A percentile compares a stretch with the other conserved stretches of the same genome.
Evolutionary conservation across 352 stramenopile species (phyloP).

Genomic region (Blastocystis sp.): DNA sequence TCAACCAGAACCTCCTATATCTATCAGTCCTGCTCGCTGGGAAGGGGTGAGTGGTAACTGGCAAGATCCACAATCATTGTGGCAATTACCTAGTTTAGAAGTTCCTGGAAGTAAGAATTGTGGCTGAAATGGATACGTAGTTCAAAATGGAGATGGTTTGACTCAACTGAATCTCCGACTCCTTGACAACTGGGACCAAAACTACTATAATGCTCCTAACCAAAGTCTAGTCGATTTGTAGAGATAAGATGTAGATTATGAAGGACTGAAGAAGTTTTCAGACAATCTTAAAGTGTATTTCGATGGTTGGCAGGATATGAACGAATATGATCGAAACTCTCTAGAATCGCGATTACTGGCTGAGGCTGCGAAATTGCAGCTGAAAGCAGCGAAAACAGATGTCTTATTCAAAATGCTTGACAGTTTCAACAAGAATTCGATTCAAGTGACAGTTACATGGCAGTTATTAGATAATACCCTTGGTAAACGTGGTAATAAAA

Average conservation of each 20-base stretch:
- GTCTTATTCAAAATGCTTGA: conserved; percentile 63
- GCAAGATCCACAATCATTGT: conserved; percentile 22
- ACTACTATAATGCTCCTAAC: neutral
- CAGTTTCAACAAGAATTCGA: conserved; percentile 66
- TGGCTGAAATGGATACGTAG: neutral
- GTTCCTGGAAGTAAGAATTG: conserved; percentile 21
- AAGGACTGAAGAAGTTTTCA: conserved; percentile 36
- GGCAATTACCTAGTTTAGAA: conserved; percentile 20
- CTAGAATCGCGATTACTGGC: conserved; percentile 10
- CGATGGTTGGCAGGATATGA: conserved; percentile 54
- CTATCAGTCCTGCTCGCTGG: neutral
- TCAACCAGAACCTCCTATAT: neutral
- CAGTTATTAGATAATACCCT: conserved; percentile 13
- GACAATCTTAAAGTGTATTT: conserved; percentile 61
- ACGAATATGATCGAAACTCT: conserved; percentile 36
- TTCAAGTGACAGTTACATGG: conserved; percentile 53
- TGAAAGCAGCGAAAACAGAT: conserved; percentile 60
- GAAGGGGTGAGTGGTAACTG: conserved; percentile 28
- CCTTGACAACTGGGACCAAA: conserved; percentile 63
- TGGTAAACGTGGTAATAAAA: neutral
- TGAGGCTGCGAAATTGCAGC: conserved; percentile 51
- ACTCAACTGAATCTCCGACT: conserved; percentile 38
- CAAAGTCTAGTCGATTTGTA: neutral
- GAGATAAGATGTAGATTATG: conserved; percentile 25
- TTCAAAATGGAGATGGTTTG: conserved; percentile 53